Conservation (phyloP, 2,329 filamentous ascomycete genomes). For the Fusarium aywerte region DNA sequence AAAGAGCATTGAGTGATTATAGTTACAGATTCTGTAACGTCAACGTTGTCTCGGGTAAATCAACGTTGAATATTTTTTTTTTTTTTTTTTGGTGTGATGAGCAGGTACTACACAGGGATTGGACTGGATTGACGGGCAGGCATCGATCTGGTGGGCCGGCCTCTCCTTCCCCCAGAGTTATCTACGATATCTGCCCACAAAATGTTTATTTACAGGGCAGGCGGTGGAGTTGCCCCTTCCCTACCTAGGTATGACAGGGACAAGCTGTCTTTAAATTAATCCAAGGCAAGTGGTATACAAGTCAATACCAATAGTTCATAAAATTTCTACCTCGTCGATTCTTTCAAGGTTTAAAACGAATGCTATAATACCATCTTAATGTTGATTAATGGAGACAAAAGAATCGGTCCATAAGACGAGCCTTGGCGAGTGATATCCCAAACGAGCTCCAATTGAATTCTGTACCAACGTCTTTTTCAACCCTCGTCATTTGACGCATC, state of each 20-base stretch:
- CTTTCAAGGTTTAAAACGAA: background rate
- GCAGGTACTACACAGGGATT: constrained; percentile 19
- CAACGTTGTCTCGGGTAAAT: constrained; percentile 16
- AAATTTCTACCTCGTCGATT: background rate
- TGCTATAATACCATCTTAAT: background rate
- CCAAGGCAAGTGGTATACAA: background rate
- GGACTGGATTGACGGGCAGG: constrained; percentile 10
- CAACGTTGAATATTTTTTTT: constrained; percentile 2
- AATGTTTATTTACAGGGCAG: constrained; percentile 34
- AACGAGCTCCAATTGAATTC: constrained; percentile 11
- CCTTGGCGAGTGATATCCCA: background rate
- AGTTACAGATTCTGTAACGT: constrained; percentile 1
- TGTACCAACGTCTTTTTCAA: constrained; percentile 15
- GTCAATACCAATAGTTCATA: too few relatives aligned
- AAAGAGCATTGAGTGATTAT: background rate
- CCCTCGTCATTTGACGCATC: constrained; percentile 23
- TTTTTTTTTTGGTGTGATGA: background rate
- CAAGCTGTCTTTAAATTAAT: background rate
- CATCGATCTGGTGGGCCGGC: constrained; percentile 24
- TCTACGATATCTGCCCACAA: constrained; percentile 24
- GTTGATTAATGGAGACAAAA: background rate
- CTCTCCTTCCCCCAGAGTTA: constrained; percentile 14
- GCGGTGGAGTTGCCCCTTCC: constrained; percentile 5
- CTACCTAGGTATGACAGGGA: background rate
- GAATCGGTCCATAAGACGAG: background rate